A percentile compares a stretch with the other conserved stretches of the same genome.
Conservation (phyloP, 179 eudicot species). For the Beta macrorhiza region DNA sequence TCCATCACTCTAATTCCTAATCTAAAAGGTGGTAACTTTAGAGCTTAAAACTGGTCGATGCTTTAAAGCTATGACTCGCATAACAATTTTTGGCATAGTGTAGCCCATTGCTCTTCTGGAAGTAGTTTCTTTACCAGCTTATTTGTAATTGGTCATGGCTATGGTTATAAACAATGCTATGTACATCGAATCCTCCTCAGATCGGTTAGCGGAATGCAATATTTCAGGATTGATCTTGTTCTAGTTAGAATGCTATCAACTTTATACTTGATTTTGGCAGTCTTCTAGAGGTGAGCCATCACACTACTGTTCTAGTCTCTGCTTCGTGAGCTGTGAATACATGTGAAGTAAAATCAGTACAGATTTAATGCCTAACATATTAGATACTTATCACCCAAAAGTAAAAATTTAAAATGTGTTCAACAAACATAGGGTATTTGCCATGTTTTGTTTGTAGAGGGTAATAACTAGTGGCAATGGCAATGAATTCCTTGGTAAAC, state of each 20-base stretch:
- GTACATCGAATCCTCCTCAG: neutral
- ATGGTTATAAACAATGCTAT: neutral
- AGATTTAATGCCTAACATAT: too few species aligned
- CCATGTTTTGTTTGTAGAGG: too few species aligned
- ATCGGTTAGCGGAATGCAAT: neutral
- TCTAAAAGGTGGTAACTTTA: too few species aligned
- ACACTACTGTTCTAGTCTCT: neutral
- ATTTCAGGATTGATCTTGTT: neutral
- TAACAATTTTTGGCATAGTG: neutral
- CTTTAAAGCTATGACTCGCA: too few species aligned
- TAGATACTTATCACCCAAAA: too few species aligned
- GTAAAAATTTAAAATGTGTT: too few species aligned
- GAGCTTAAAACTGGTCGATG: too few species aligned
- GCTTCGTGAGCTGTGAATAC: neutral
- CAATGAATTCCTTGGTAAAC: too few species aligned
- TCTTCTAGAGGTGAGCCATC: neutral
- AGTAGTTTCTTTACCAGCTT: neutral
- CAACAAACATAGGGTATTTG: too few species aligned
- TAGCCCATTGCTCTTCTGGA: neutral
- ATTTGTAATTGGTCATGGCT: too few species aligned
- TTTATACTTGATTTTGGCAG: neutral
- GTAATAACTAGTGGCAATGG: too few species aligned
- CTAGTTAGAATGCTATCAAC: neutral
- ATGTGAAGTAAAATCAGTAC: neutral
- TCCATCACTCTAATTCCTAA: too few species aligned